Evolutionary conservation across 78 protist genomes (phyloP).

Genomic region (Isochrysis galbana): DNA sequence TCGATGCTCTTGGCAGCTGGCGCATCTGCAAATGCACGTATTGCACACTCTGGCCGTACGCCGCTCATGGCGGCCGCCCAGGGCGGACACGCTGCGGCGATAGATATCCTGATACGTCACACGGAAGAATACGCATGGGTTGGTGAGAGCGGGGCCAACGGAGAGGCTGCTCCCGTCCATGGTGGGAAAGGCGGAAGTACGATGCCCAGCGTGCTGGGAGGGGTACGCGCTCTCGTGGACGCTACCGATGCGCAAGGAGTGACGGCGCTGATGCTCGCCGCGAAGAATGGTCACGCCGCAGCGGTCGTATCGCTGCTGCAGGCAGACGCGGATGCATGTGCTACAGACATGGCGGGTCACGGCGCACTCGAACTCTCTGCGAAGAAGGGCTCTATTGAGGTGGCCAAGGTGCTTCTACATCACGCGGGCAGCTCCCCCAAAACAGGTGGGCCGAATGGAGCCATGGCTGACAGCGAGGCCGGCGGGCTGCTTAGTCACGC

Average conservation of each 20-base stretch:
- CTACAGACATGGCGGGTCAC: neutral
- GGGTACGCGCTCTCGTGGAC: neutral
- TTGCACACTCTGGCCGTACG: neutral
- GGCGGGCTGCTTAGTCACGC: neutral
- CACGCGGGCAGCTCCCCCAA: no score
- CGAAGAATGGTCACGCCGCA: neutral
- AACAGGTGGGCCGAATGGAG: no score
- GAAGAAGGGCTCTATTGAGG: neutral
- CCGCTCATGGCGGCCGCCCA: conserved; percentile 20
- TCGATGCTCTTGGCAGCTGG: neutral
- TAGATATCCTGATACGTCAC: neutral
- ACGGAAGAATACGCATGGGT: neutral
- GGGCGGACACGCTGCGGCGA: neutral
- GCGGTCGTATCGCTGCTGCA: neutral
- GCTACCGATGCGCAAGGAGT: neutral
- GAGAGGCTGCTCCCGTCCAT: neutral
- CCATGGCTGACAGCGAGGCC: neutral
- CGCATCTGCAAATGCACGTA: neutral
- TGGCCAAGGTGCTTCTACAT: neutral
- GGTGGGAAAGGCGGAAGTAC: neutral
- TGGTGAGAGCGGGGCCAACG: neutral
- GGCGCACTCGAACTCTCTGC: neutral
- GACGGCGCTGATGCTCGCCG: conserved; percentile 4
- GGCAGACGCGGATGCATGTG: neutral
- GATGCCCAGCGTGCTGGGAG: neutral